phyloP scores from a whole-genome alignment of 2,329 filamentous ascomycete species.

The Aspergillus intermedius region DNA sequence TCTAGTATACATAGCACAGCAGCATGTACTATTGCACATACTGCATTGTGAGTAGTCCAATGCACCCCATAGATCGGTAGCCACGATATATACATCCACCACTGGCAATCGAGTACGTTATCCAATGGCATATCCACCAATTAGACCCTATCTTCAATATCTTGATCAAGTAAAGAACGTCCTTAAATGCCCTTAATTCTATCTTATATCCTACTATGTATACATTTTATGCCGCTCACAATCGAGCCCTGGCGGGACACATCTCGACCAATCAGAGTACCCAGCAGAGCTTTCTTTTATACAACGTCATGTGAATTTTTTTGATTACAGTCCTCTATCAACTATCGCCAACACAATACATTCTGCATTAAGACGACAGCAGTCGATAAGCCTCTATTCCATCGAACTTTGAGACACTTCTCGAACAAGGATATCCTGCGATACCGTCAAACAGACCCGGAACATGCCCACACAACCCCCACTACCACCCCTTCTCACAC shows the following conservation, averaged over 20 bases:
- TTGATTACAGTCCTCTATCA: neutral
- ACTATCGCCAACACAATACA: neutral
- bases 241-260: conserved; percentile 3
- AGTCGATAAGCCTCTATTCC: neutral
- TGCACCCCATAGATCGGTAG: too few relatives aligned
- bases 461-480: conserved; percentile 35
- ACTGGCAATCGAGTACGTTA: neutral
- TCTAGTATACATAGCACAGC: too few relatives aligned
- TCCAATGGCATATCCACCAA: too few relatives aligned
- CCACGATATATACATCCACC: too few relatives aligned
- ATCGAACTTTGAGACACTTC: too few relatives aligned
- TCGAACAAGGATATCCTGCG: neutral
- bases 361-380: neutral
- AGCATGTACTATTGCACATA: too few relatives aligned
- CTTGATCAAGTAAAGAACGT: too few relatives aligned
- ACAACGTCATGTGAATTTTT: conserved; percentile 12
- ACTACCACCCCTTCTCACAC: conserved; percentile 34
- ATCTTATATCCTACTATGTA: too few relatives aligned
- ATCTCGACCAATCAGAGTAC: conserved; percentile 18
- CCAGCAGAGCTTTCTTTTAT: conserved; percentile 16
- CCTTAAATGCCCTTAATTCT: too few relatives aligned
- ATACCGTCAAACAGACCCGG: conserved; percentile 1
- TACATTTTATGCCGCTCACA: too few relatives aligned
- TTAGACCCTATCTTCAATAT: too few relatives aligned
- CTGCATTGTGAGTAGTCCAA: neutral